Conservation (phyloP, 805 yeast genomes). For the Wickerhamomyces strasburgensis region DNA sequence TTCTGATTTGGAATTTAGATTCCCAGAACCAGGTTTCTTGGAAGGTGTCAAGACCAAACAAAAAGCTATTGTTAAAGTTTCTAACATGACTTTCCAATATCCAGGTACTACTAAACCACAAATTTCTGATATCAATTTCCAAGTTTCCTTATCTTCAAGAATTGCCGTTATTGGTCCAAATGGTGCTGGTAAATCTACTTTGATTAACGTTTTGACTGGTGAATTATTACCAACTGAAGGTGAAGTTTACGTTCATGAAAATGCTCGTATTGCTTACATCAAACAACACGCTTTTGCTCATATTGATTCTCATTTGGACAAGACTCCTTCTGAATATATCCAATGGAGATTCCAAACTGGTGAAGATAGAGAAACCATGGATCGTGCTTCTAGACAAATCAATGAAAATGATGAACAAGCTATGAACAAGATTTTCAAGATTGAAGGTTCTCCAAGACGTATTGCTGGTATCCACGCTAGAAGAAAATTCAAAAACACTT, state of each 20-base stretch:
- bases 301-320: conserved; percentile 97
- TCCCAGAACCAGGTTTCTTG: conserved; percentile 99
- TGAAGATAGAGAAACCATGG: conserved; percentile 99
- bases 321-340: conserved; percentile 99
- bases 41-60: conserved; percentile 99
- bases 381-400: conserved; percentile 98
- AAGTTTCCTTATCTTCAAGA: conserved; percentile 98
- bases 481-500: conserved; percentile 99
- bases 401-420: conserved; percentile 95
- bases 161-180: conserved; percentile 99
- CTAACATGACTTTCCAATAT: conserved; percentile 98
- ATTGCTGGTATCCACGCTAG: conserved; percentile 90
- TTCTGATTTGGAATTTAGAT: conserved; percentile 90
- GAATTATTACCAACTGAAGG: conserved; percentile 97
- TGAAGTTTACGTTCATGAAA: conserved; percentile 99
- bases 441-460: conserved; percentile 98
- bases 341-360: conserved; percentile 99
- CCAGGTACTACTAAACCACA: conserved; percentile 98
- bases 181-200: conserved; percentile 99
- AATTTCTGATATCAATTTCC: conserved; percentile 87
- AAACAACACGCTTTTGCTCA: conserved; percentile 99
- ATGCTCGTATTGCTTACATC: conserved; percentile 99
- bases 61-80: conserved; percentile 98
- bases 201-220: conserved; percentile 98
- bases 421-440: conserved; percentile 99